Base-by-base conservation (phyloP, 2,329 filamentous ascomycete species). In the Venturia aucupariae region DNA sequence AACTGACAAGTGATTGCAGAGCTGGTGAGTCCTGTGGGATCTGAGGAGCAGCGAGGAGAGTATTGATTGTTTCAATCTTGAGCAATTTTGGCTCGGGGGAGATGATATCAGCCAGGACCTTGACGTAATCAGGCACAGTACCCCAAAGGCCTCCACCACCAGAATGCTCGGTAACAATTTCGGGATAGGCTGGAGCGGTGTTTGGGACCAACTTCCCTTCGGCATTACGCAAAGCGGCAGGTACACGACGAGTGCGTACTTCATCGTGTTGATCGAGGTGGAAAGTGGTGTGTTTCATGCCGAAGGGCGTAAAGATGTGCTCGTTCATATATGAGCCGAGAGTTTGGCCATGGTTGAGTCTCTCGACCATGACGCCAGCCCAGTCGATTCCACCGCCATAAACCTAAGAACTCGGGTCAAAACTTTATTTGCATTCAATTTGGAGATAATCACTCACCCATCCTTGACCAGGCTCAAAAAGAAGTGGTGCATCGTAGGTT, bases 321-420 rank as follows among this genome's bases (percentile, higher is more conserved):
- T 65, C 30, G 11, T 65, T 57, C 62, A 65, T 65, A 44, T 66
- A 66, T 19, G 39, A 51, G 13, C 63, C 65, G 10, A 66, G 57
- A 13, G 63, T 30, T 51, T 57, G 44, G 7, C 46, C 57, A 24
- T 60, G 41, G 44, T 65, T 65, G 0, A 66, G 57, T 27, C 63
- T 54, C n/a, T 61, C 63, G 24, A 66, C 65, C 62, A 65, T 66
- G 32, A 65, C 22, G 15, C 64, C 65, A 8, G 65, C 65, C 59
- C 65, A 66, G 27, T 66, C 65, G 24, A 66, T 66, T 2, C 65
- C 65, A 27, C 32, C 44, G 30, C 65, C 65, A 46, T 66, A 66
- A 2, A 42, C 24, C 46, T 51, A 51, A n/a, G 22, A 27, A 4
- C 27, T 51, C 24, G 17, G 3, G 10, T 27, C 22, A 27, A 27